Evolutionary conservation across 257 asterid species (phyloP).

Genomic region (Scutellaria barbata): DNA sequence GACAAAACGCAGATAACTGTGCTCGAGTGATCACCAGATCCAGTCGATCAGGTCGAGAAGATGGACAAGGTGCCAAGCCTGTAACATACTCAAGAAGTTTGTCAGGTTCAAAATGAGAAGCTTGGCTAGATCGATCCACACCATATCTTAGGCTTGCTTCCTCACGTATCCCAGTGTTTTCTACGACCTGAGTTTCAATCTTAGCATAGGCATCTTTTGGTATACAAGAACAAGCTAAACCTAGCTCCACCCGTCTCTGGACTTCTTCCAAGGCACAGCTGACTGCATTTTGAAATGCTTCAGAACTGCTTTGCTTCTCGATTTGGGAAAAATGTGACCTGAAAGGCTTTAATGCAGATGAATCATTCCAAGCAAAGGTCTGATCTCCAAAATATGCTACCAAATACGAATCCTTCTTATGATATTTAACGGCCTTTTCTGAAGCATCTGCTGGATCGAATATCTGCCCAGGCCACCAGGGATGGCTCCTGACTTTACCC

Average conservation of each 20-base stretch:
- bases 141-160: slow-evolving; percentile 76
- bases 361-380: slow-evolving; percentile 95
- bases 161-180: slow-evolving; percentile 82
- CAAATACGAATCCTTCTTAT: slow-evolving; percentile 78
- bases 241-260: slow-evolving; percentile 76
- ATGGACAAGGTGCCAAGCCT: slow-evolving; percentile 61
- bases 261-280: slow-evolving; percentile 81
- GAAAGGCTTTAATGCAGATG: slow-evolving; percentile 80
- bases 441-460: slow-evolving; percentile 86
- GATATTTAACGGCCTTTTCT: slow-evolving; percentile 72
- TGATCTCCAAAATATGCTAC: slow-evolving; percentile 95
- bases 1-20: slow-evolving; percentile 70
- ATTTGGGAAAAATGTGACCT: slow-evolving; percentile 69
- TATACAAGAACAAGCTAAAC: slow-evolving; percentile 77
- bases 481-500: slow-evolving; percentile 98
- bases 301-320: slow-evolving; percentile 82
- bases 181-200: slow-evolving; percentile 70
- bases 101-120: slow-evolving; percentile 65
- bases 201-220: slow-evolving; percentile 52
- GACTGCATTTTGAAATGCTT: slow-evolving; percentile 79
- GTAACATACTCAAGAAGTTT: slow-evolving; percentile 64
- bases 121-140: slow-evolving; percentile 62
- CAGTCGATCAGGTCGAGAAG: slow-evolving; percentile 57
- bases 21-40: slow-evolving; percentile 72
- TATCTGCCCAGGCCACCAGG: slow-evolving; percentile 99